Evolutionary conservation across 768 basidiomycete genomes (phyloP).

Genomic region (Lactarius vividus): DNA sequence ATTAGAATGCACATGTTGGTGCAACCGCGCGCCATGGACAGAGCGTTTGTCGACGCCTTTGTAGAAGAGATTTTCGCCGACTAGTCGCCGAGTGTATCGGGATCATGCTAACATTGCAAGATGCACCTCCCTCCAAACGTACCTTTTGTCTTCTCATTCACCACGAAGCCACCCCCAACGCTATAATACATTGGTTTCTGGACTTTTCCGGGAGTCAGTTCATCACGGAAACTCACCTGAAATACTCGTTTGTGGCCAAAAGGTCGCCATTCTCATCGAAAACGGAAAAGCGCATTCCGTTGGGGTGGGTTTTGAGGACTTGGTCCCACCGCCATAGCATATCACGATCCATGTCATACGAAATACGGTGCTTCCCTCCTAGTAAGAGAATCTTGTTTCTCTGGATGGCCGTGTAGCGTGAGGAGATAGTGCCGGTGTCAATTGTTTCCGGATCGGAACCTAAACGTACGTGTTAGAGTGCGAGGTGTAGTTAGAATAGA

Average conservation of each 20-base stretch:
- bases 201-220: background rate
- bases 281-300: conserved; percentile 90
- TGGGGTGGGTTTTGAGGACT: conserved; percentile 85
- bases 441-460: conserved; percentile 92
- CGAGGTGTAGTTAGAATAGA: background rate
- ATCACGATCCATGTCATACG: conserved; percentile 85
- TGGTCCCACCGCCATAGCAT: conserved; percentile 93
- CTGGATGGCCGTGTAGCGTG: conserved; percentile 69
- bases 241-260: conserved; percentile 93
- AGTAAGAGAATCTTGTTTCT: conserved; percentile 64
- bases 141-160: conserved; percentile 93
- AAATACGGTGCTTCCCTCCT: conserved; percentile 70
- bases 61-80: conserved; percentile 94
- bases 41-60: conserved; percentile 81
- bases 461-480: conserved; percentile 27
- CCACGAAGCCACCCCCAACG: conserved; percentile 92
- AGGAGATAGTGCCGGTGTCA: conserved; percentile 78
- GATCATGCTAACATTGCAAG: background rate
- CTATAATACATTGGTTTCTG: conserved; percentile 34
- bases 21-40: conserved; percentile 77
- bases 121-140: conserved; percentile 11
- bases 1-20: conserved; percentile 50
- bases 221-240: conserved; percentile 45
- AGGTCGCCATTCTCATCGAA: conserved; percentile 81
- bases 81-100: conserved; percentile 38